phyloP scores from a whole-genome alignment of 163 green algal genomes.

The Prototheca cutis region DNA sequence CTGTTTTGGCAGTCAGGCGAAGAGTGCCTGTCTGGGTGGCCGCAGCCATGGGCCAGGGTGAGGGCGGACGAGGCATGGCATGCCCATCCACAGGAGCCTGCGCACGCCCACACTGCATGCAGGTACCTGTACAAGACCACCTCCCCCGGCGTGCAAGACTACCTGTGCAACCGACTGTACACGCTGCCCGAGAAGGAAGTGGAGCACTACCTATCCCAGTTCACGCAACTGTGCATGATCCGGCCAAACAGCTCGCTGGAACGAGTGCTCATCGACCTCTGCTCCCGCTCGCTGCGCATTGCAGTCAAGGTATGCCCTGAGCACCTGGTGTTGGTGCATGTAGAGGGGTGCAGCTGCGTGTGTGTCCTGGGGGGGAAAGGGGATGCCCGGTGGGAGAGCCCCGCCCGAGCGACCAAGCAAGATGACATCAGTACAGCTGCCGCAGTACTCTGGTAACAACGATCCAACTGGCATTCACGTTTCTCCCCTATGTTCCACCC shows the following conservation, averaged over 20 bases:
- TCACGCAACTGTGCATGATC: constrained; percentile 71
- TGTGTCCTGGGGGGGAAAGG: too few relatives aligned
- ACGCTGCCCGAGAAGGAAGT: constrained; percentile 61
- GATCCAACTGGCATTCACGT: too few relatives aligned
- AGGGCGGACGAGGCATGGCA: not conserved
- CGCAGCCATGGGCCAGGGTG: not conserved
- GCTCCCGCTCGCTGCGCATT: constrained; percentile 62
- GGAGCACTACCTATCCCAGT: constrained; percentile 73
- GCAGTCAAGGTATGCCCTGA: constrained; percentile 67
- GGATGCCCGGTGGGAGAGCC: too few relatives aligned
- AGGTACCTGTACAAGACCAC: constrained; percentile 73
- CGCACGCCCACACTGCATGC: not conserved
- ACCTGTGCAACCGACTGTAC: constrained; percentile 85
- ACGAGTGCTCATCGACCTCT: constrained; percentile 68
- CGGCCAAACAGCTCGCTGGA: constrained; percentile 55
- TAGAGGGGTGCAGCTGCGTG: too few relatives aligned
- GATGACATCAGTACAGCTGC: too few relatives aligned
- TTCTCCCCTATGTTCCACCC: too few relatives aligned
- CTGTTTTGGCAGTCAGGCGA: too few relatives aligned
- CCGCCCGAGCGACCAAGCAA: too few relatives aligned
- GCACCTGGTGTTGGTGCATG: too few relatives aligned
- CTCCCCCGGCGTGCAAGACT: constrained; percentile 70
- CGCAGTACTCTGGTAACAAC: too few relatives aligned
- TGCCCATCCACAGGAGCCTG: not conserved
- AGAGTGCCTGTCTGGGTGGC: not conserved